These are phyloP conservation scores for Brettanomyces nanus DNA, from an alignment of 805 yeast species.

Conservation along the genomic window DNA sequence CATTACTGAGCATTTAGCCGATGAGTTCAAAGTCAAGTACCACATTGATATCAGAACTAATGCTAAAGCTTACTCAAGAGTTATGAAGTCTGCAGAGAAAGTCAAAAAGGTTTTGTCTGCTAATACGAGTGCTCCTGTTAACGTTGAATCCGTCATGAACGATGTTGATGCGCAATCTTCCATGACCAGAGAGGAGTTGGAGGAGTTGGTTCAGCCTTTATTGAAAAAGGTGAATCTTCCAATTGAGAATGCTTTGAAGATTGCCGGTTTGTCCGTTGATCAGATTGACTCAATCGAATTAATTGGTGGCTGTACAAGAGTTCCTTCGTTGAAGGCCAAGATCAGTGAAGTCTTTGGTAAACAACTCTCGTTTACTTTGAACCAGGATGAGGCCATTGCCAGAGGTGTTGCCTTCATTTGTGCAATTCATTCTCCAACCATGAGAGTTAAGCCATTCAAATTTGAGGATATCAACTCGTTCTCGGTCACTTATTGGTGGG, in stretches of 20 bases:
- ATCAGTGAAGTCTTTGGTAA: conserved; percentile 76
- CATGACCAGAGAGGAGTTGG: conserved; percentile 85
- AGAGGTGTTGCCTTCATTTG: conserved; percentile 99
- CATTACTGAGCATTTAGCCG: conserved; percentile 90
- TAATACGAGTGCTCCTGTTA: conserved; percentile 88
- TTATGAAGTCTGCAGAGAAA: conserved; percentile 83
- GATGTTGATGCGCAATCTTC: conserved; percentile 92
- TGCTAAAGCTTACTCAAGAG: conserved; percentile 93
- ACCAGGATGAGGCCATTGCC: conserved; percentile 99
- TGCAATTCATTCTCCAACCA: conserved; percentile 98
- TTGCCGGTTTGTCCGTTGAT: conserved; percentile 62
- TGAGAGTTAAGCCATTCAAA: conserved; percentile 97
- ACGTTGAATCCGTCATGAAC: conserved; percentile 93
- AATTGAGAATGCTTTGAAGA: conserved; percentile 70
- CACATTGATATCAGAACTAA: conserved; percentile 87
- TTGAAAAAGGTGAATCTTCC: conserved; percentile 71
- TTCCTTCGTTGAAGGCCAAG: conserved; percentile 82
- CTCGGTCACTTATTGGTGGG: conserved; percentile 95
- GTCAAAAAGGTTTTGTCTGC: conserved; percentile 96
- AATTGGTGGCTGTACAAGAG: conserved; percentile 98
- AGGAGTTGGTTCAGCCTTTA: conserved; percentile 78
- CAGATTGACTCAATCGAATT: conserved; percentile 90
- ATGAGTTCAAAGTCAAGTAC: conserved; percentile 84
- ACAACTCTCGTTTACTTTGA: conserved; percentile 85
- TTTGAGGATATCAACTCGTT: conserved; percentile 89